phyloP scores from a whole-genome alignment of 2,329 filamentous ascomycete genomes.

The Sclerotinia glacialis region DNA sequence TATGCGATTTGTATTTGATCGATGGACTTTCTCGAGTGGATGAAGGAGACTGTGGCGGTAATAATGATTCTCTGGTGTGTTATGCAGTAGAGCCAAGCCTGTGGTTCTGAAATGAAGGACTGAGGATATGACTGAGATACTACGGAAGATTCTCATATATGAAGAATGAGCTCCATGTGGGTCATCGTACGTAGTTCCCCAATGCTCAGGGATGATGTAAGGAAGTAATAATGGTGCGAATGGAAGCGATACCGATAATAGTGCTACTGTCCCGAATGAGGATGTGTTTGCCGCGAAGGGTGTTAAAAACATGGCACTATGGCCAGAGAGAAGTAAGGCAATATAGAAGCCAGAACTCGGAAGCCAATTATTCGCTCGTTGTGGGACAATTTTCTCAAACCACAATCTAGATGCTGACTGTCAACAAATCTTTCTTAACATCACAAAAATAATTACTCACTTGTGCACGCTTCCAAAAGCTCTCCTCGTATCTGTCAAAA shows the following conservation, averaged over 20 bases:
- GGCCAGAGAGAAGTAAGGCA: constrained; percentile 40
- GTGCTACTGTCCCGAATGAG: constrained; percentile 41
- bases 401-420: constrained; percentile 35
- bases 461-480: constrained; percentile 8
- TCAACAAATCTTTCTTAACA: constrained; percentile 10
- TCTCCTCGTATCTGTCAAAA: constrained; percentile 24
- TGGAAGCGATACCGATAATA: constrained; percentile 43
- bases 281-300: constrained; percentile 45
- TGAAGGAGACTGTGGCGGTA: constrained; percentile 50
- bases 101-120: constrained; percentile 48
- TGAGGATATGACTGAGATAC: constrained; percentile 46
- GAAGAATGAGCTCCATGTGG: constrained; percentile 43
- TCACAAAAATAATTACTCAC: not conserved
- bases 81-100: constrained; percentile 45
- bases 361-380: constrained; percentile 47
- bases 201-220: constrained; percentile 48
- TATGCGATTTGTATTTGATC: constrained; percentile 46
- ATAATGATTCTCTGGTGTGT: constrained; percentile 47
- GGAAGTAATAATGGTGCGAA: constrained; percentile 49
- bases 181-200: constrained; percentile 47
- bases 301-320: constrained; percentile 41
- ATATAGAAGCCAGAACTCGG: constrained; percentile 43
- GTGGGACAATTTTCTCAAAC: constrained; percentile 41
- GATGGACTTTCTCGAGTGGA: constrained; percentile 47
- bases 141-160: constrained; percentile 48